Evolutionary conservation across 2,329 filamentous ascomycete genomes (phyloP).

Genomic region (Chrysosporium keratinophilum): DNA sequence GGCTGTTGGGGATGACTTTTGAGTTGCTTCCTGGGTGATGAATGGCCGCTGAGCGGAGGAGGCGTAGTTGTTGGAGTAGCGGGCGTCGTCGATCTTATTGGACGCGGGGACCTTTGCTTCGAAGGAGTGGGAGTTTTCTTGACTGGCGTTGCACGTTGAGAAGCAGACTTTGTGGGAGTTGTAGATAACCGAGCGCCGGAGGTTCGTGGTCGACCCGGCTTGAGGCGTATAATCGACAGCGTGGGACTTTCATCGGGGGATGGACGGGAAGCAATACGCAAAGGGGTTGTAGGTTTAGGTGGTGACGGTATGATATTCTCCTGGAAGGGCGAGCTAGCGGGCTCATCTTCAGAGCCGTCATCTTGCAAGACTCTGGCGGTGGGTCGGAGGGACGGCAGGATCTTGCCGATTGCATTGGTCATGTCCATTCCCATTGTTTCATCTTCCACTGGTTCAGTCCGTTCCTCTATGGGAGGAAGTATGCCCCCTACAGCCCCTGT

Average conservation of each 20-base stretch:
- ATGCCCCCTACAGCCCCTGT: slow-evolving; percentile 39
- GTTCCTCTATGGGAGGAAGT: slow-evolving; percentile 31
- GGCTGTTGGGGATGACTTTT: slow-evolving; percentile 33
- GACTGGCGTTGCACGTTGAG: slow-evolving; percentile 31
- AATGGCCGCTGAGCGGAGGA: neutral
- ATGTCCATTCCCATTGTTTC: slow-evolving; percentile 57
- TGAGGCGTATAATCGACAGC: slow-evolving; percentile 42
- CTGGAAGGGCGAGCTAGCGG: slow-evolving; percentile 40
- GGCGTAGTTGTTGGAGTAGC: slow-evolving; percentile 10
- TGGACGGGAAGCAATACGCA: slow-evolving; percentile 33
- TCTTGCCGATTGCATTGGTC: slow-evolving; percentile 53
- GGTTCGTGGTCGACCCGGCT: slow-evolving; percentile 38
- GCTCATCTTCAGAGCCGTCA: slow-evolving; percentile 43
- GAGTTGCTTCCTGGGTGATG: slow-evolving; percentile 43
- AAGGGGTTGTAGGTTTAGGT: slow-evolving; percentile 21
- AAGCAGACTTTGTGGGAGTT: slow-evolving; percentile 34
- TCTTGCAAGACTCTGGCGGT: slow-evolving; percentile 48
- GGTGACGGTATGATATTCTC: slow-evolving; percentile 27
- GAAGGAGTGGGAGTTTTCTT: slow-evolving; percentile 32
- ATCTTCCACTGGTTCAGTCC: slow-evolving; percentile 31
- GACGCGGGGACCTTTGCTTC: slow-evolving; percentile 19
- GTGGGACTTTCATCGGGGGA: slow-evolving; percentile 47
- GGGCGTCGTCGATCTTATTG: neutral
- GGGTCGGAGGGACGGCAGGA: slow-evolving; percentile 41
- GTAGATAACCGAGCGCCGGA: slow-evolving; percentile 34